Base-by-base conservation (phyloP, 108 stramenopile species). In the Stephanodiscus triporus region DNA sequence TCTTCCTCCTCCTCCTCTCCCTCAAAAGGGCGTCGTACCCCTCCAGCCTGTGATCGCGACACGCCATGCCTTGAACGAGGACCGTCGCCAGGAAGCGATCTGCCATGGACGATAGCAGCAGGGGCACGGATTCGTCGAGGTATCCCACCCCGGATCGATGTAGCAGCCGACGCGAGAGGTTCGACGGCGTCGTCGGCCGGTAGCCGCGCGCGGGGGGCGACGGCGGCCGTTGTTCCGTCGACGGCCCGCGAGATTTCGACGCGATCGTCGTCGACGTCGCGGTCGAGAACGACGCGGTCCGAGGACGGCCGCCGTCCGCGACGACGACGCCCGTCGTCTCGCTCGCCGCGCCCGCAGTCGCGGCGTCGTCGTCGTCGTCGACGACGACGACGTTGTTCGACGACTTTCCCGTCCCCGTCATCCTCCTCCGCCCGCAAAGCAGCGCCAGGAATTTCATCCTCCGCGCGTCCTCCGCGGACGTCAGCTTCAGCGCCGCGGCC, bases 1-100 rank as follows among this genome's bases (percentile, higher is more conserved):
- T 83, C 66, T 80, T 80, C 16, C 89, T 73, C 6, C 64, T 64
- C 37, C 69, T 63, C 1, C 77, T 65, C 26, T 90, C 87, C 24
- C 77, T 78, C 23, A 78, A 43, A 6, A 70, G 43, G 65, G 88
- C 47, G 56, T 90, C 87, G 26, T 82, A 75, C 14, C 94, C 94
- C 71, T 90, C 86, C 29, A 95, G 66, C 34, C 94, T 73, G 43
- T 86, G 88, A 72, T 92, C 90, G 4, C 94, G 91, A 81, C 94
- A 95, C 17, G 85, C 90, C 43, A 85, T 68, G 34, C 86, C 87
- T 68, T 95, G 94, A 36, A 87, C 86, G 32, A 95, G 61, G 1
- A 95, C 84, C 16, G 94, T 89, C 2, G 91, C 91, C 23, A 95
- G 63, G 75, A 95, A 95, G 68, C 90, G 84, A 87, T 95, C 94